phyloP scores from a whole-genome alignment of 1,139 yeast species.

The Zygotorulaspora mrakii region DNA sequence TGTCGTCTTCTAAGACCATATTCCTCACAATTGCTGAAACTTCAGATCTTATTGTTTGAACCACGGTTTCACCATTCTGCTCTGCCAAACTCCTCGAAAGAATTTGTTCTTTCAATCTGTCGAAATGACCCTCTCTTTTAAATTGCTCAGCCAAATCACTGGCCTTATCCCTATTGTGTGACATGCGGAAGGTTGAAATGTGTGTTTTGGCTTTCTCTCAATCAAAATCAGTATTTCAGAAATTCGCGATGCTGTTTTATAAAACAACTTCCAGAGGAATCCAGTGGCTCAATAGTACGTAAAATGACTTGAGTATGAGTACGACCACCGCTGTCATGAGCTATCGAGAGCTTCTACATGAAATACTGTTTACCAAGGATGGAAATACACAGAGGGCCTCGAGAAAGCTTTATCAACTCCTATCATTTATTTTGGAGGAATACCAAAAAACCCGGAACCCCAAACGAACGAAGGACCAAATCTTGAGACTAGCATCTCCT shows the following conservation, averaged over 20 bases:
- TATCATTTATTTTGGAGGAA: not conserved
- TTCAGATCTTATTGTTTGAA: constrained; percentile 21
- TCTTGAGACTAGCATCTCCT: no score
- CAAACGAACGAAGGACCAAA: no score
- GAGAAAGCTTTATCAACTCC: not conserved
- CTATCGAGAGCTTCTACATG: not conserved
- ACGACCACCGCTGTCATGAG: not conserved
- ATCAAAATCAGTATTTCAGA: not conserved
- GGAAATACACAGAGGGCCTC: constrained; percentile 1
- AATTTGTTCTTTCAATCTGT: constrained; percentile 29
- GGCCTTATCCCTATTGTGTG: constrained; percentile 24
- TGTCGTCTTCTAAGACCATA: constrained; percentile 32
- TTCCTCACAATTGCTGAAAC: constrained; percentile 26
- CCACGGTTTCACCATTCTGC: constrained; percentile 15
- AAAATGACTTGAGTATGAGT: not conserved
- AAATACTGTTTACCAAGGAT: not conserved
- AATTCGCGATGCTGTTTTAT: constrained; percentile 1
- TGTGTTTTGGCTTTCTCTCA: not conserved
- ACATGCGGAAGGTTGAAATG: no score
- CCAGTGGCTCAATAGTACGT: no score
- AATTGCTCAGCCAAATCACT: constrained; percentile 30
- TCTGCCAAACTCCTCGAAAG: constrained; percentile 15
- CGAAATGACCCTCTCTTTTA: constrained; percentile 34
- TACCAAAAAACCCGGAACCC: no score
- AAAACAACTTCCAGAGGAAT: no score